Conservation (phyloP, 768 basidiomycete genomes). For the Suillus subaureus region DNA sequence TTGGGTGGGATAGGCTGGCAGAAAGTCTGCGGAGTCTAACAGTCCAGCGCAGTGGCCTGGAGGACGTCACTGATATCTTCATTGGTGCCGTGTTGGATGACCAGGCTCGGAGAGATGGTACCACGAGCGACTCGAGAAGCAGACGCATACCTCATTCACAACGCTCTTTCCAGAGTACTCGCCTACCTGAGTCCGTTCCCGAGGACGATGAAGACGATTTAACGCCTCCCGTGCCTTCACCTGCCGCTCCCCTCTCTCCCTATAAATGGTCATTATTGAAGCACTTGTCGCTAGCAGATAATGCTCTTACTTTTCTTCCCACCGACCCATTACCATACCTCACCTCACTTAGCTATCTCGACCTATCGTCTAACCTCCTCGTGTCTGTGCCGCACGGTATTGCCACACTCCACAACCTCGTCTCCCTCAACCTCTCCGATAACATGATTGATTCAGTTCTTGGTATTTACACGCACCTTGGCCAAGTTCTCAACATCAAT, state of each 20-base stretch:
- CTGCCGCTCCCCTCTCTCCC: slow-evolving; percentile 47
- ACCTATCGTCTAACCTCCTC: slow-evolving; percentile 89
- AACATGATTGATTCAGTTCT: slow-evolving; percentile 98
- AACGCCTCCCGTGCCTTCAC: slow-evolving; percentile 19
- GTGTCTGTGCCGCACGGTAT: slow-evolving; percentile 85
- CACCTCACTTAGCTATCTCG: slow-evolving; percentile 76
- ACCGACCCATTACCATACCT: slow-evolving; percentile 64
- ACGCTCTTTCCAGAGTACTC: slow-evolving; percentile 50
- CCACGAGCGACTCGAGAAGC: slow-evolving; percentile 46
- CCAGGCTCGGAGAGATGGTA: slow-evolving; percentile 62
- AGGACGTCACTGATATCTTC: slow-evolving; percentile 79
- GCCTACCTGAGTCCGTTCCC: slow-evolving; percentile 57
- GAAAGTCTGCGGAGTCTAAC: slow-evolving; percentile 73
- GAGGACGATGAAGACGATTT: slow-evolving; percentile 47
- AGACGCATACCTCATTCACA: slow-evolving; percentile 48
- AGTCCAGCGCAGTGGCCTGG: slow-evolving; percentile 76
- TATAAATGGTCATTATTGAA: slow-evolving; percentile 77
- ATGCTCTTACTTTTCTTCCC: slow-evolving; percentile 81
- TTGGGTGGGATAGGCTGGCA: slow-evolving; percentile 83
- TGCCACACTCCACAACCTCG: slow-evolving; percentile 71
- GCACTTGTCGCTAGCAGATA: slow-evolving; percentile 77
- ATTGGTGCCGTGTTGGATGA: slow-evolving; percentile 79
- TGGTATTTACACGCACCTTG: slow-evolving; percentile 81
- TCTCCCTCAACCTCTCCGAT: slow-evolving; percentile 92
- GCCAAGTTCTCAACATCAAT: slow-evolving; percentile 77